Conservation (phyloP, 768 basidiomycete genomes). For the Suillus subalutaceus region DNA sequence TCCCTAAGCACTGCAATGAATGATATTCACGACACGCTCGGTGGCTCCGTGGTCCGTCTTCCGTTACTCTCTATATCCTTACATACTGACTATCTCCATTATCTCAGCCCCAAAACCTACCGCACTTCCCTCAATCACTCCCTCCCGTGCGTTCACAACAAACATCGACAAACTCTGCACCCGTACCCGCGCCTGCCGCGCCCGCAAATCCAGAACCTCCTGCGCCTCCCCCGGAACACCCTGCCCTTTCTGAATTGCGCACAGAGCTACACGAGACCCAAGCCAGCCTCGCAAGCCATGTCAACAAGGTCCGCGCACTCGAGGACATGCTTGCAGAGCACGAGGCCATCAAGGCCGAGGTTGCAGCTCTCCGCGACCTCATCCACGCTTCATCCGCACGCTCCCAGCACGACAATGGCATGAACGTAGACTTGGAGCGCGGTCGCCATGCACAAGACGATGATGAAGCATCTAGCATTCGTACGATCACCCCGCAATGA, state of each 20-base stretch:
- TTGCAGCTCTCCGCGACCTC: slow-evolving; percentile 68
- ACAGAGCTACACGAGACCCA: slow-evolving; percentile 86
- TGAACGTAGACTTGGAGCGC: slow-evolving; percentile 15
- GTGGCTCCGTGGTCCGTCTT: slow-evolving; percentile 72
- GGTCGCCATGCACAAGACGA: slow-evolving; percentile 47
- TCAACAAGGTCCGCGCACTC: slow-evolving; percentile 82
- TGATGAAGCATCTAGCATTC: slow-evolving; percentile 72
- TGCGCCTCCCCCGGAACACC: slow-evolving; percentile 21
- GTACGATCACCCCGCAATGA: slow-evolving; percentile 72
- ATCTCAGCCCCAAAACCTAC: slow-evolving; percentile 58
- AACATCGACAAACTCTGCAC: slow-evolving; percentile 19
- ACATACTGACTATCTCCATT: slow-evolving; percentile 14
- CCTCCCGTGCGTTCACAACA: slow-evolving; percentile 63
- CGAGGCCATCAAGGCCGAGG: slow-evolving; percentile 79
- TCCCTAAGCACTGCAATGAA: slow-evolving; percentile 76
- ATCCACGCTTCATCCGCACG: slow-evolving; percentile 51
- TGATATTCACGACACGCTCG: slow-evolving; percentile 91
- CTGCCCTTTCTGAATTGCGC: slow-evolving; percentile 65
- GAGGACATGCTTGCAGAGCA: slow-evolving; percentile 85
- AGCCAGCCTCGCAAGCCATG: slow-evolving; percentile 69
- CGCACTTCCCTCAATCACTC: slow-evolving; percentile 64
- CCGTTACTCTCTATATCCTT: slow-evolving; percentile 4
- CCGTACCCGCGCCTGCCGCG: slow-evolving; percentile 22
- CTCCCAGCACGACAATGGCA: slow-evolving; percentile 19
- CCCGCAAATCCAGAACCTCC: slow-evolving; percentile 9